phyloP scores from a whole-genome alignment of 1,139 yeast species.

The Saccharomycopsis hybrid region DNA sequence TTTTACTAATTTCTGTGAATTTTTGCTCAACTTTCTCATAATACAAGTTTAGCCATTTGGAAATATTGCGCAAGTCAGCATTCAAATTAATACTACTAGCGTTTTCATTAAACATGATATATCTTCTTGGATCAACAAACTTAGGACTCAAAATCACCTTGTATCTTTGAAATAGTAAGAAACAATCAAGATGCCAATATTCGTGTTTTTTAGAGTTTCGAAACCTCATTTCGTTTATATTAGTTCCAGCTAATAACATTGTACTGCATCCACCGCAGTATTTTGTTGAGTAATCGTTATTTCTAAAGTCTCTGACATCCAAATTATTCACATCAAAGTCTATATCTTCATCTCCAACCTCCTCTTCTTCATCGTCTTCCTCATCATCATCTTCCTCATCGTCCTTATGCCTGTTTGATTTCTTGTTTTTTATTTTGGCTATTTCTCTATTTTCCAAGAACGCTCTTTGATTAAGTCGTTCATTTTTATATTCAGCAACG shows the following conservation, averaged over 20 bases:
- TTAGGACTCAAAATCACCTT: slow-evolving; percentile 16
- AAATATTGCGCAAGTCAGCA: slow-evolving; percentile 11
- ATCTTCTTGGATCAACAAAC: slow-evolving; percentile 18
- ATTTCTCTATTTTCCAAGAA: slow-evolving; percentile 2
- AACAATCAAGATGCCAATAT: slow-evolving; percentile 19
- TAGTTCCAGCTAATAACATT: slow-evolving; percentile 16
- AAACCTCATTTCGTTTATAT: slow-evolving; percentile 13
- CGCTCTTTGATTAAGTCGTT: slow-evolving; percentile 1
- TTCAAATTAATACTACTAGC: slow-evolving; percentile 15
- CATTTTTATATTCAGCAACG: slow-evolving; percentile 11
- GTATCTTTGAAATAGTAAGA: slow-evolving; percentile 9
- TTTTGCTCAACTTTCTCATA: slow-evolving; percentile 8
- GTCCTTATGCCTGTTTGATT: neutral
- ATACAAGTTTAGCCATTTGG: slow-evolving; percentile 3
- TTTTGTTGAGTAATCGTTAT: slow-evolving; percentile 19
- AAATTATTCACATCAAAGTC: slow-evolving; percentile 2
- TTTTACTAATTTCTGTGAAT: slow-evolving; percentile 2
- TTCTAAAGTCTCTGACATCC: slow-evolving; percentile 19
- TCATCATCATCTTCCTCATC: slow-evolving; percentile 4
- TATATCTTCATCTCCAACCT: neutral
- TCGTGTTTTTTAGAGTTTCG: slow-evolving; percentile 4
- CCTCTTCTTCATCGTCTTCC: neutral
- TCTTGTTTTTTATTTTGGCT: neutral
- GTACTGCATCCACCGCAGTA: slow-evolving; percentile 20
- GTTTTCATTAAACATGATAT: slow-evolving; percentile 17